Base-by-base conservation (phyloP, 345 rosid species). In the Populus ilicifolia region DNA sequence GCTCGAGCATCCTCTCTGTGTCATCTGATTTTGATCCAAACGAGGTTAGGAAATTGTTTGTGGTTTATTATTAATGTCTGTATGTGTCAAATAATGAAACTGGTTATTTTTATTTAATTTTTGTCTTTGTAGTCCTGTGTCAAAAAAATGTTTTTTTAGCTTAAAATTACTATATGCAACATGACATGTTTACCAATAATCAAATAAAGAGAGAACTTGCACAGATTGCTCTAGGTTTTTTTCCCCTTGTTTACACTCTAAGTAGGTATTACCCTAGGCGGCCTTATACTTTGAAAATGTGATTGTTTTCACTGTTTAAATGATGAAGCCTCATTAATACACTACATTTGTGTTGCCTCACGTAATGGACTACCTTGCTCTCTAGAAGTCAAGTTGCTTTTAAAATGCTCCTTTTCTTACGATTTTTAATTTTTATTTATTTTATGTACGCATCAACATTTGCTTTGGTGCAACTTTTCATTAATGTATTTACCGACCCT, bases 1-100 rank as follows among this genome's bases (percentile, higher is more conserved):
- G 65, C 97, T 96, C 41, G 97, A 96, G 82, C 99, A 96, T 89
- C 97, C 92, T 63, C 88, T 93, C 21, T 52, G 98, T 96, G 77
- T 87, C 95, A 85, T 89, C 97, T 71, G 92, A 93, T 79, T 93
- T 93, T 81, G 97, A 96, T 86, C 97, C 98, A 0, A 91, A 88
- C 80, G 98, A 96, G 97, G 98, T 96, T 56, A 56, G 62, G 8
- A 56, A 10, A n/a, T 3, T n/a, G 63, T 10, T 56, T 56, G 5
- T 56, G 13, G 13, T 56, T 56, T n/a, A 56, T 23, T 56, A 54
- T 2, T 8, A 43, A 43, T 0, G 2, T 9, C 23, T n/a, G 23
- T 9, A 2, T 56, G 63, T 56, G 29, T n/a, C 27, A 4, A 56
- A 56, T 9, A 9, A 56, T 56, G 14, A 56, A 56, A 56, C 11